These are phyloP conservation scores for Phytopythium litorale DNA, from an alignment of 352 stramenopile species.

Conservation along the genomic window DNA sequence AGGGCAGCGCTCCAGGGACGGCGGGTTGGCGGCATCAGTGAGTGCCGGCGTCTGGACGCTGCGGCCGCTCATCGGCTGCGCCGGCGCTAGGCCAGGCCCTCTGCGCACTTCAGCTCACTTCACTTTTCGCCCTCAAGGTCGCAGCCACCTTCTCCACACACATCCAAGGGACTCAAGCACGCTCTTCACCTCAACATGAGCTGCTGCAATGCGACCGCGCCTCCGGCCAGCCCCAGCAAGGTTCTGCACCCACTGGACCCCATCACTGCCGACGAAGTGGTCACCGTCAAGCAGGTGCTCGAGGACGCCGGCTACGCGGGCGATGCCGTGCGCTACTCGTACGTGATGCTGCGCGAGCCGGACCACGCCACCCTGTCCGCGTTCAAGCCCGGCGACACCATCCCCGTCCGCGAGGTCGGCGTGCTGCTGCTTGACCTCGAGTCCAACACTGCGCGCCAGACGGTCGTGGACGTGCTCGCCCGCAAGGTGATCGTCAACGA, in stretches of 20 bases:
- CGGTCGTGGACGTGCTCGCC: conserved; percentile 37
- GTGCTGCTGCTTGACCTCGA: conserved; percentile 33
- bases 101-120: conserved; percentile 9
- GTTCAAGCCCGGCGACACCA: conserved; percentile 25
- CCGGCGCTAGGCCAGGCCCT: not conserved
- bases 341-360: conserved; percentile 50
- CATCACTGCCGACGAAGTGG: conserved; percentile 38
- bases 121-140: conserved; percentile 6
- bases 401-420: conserved; percentile 36
- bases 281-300: conserved; percentile 38
- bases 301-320: conserved; percentile 30
- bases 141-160: not conserved
- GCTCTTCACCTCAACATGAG: conserved; percentile 10
- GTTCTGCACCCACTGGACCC: conserved; percentile 39
- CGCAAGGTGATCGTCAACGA: conserved; percentile 24
- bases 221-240: conserved; percentile 6
- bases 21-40: not conserved
- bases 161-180: not conserved
- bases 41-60: not conserved
- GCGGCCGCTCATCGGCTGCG: not conserved
- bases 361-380: conserved; percentile 36
- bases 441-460: conserved; percentile 26
- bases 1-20: not conserved
- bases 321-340: conserved; percentile 35
- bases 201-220: conserved; percentile 11